Evolutionary conservation across 2,329 filamentous ascomycete genomes (phyloP).

Genomic region (Claviceps africana): DNA sequence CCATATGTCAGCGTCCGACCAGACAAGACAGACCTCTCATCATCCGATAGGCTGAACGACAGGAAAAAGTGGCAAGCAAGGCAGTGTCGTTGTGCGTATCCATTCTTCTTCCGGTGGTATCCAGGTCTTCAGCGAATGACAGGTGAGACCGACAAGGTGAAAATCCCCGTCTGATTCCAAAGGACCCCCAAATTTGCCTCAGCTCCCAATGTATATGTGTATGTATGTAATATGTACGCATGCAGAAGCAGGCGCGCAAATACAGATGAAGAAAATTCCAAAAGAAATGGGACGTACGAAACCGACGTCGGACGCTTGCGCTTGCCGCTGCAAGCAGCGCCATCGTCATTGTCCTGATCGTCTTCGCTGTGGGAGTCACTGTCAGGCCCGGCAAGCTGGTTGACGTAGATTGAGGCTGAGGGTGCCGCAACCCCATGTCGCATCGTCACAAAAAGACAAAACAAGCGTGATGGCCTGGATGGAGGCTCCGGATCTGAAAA

Average conservation of each 20-base stretch:
- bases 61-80: slow-evolving; percentile 1
- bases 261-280: neutral
- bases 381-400: slow-evolving; percentile 25
- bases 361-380: slow-evolving; percentile 40
- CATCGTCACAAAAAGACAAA: slow-evolving; percentile 10
- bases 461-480: neutral
- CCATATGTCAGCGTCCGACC: slow-evolving; percentile 24
- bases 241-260: too few relatives aligned
- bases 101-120: neutral
- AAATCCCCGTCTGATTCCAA: too few relatives aligned
- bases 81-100: neutral
- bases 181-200: too few relatives aligned
- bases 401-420: slow-evolving; percentile 15
- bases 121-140: too few relatives aligned
- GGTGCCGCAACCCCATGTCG: slow-evolving; percentile 9
- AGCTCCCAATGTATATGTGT: too few relatives aligned
- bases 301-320: slow-evolving; percentile 48
- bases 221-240: too few relatives aligned
- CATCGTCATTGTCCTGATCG: slow-evolving; percentile 31
- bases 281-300: slow-evolving; percentile 28
- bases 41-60: slow-evolving; percentile 7
- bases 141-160: too few relatives aligned
- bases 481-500: too few relatives aligned
- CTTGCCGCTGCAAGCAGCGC: slow-evolving; percentile 36
- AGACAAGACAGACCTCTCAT: slow-evolving; percentile 1